Evolutionary conservation across 1,284 basidiomycete species (phyloP).

Genomic region (Rhodotorula mucilaginosa): DNA sequence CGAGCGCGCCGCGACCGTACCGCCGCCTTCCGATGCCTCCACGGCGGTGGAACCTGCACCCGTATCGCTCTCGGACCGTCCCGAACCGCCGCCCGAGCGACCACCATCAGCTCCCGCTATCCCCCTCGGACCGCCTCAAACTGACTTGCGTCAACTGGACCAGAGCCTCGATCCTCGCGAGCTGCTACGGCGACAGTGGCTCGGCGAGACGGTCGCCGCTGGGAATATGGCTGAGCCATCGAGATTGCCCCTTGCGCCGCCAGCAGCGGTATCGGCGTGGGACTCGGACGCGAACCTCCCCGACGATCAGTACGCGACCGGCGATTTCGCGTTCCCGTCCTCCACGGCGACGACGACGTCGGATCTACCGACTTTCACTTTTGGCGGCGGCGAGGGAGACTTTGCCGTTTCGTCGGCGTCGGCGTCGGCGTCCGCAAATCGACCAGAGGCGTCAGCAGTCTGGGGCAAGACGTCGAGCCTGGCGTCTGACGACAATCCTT

Average conservation of each 20-base stretch:
- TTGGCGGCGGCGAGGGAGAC: background rate
- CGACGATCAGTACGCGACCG: constrained; percentile 23
- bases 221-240: background rate
- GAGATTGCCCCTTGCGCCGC: background rate
- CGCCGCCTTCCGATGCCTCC: constrained; percentile 1
- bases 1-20: constrained; percentile 14
- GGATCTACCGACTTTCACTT: constrained; percentile 8
- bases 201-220: constrained; percentile 12
- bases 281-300: constrained; percentile 7
- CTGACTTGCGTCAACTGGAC: constrained; percentile 34
- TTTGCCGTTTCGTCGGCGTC: no score
- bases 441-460: no score
- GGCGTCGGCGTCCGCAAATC: no score
- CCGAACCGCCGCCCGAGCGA: background rate
- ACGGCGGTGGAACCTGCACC: no score
- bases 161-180: constrained; percentile 34
- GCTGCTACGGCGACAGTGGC: constrained; percentile 34
- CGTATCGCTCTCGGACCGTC: no score
- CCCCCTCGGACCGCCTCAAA: constrained; percentile 4
- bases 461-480: no score
- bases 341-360: background rate
- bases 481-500: no score
- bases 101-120: constrained; percentile 11
- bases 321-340: constrained; percentile 17
- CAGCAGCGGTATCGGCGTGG: constrained; percentile 11